Evolutionary conservation across 208 protist genomes (phyloP), one percentile per base, ranked within the genome.

Genomic region (Trypanosoma mega): DNA sequence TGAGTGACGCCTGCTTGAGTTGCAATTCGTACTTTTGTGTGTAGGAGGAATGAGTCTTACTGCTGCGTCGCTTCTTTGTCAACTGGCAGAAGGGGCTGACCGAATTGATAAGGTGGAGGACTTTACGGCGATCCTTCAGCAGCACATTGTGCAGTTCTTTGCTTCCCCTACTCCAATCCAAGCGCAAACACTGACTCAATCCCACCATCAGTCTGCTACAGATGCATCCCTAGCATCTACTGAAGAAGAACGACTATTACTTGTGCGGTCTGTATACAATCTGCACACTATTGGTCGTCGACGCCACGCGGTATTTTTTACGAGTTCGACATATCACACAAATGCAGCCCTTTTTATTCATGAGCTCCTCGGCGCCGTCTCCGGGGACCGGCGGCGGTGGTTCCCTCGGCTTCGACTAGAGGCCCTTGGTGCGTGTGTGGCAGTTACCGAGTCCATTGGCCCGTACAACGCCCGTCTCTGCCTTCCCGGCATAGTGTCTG

Each of bases 321-420:
- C 53, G 36, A 54, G 24, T 12, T 33, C 55, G 31, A 56, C 62
- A 30, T 92, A 96, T 56, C 79, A 87, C 66, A 62, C 70, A 5
- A 78, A 83, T 54, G 84, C 86, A 6, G 85, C 89, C 3, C 72
- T 96, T 48, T 96, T 96, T 46, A 71, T 96, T 49, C 80, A 90
- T 41, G 86, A 90, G 57, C 58, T 96, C 33, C 72, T 96, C 33
- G 72, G 82, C 18, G 78, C 75, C 1, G 58, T 96, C 18, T 73
- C 76, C 21, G 86, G 86, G 0, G 76, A 92, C 62, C 90, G 84
- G 21, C 57, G 80, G 58, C 20, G 74, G 55, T 93, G 86, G 86
- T 96, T 88, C 72, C 78, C 81, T 8, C 51, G 72, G 50, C 78
- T 93, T 46, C 89, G 93, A 62, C 24, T 92, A 3, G 74, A 77